Evolutionary conservation across 2,329 filamentous ascomycete genomes (phyloP), one percentile per base, ranked within the genome.

Genomic region (Teratosphaeria viscida): DNA sequence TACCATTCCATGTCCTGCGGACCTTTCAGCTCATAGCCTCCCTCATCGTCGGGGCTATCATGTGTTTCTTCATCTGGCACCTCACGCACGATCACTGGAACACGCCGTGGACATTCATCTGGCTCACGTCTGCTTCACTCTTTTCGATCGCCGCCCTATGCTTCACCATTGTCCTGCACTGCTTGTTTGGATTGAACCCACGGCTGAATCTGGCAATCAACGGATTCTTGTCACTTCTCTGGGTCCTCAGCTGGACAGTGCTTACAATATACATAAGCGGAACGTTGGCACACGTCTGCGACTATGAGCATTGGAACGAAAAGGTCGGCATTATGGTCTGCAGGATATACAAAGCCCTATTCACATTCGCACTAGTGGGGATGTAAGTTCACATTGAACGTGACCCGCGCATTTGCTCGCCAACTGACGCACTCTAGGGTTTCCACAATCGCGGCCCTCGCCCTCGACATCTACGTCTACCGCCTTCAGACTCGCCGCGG

Each of bases 81-180:
- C 75, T 85, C 26, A 75, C 75, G 23, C 73, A 75, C 53, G 79
- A 81, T 62, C 71, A 77, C 55, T 82, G 78, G 71, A 76, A 74
- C 54, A 72, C 82, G 3, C 83, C 83, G 0, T 85, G 81, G 78
- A 82, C 82, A 2, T 85, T 85, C 66, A 75, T 85, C 19, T 71
- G 84, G 61, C 77, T 84, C 57, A 73, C 81, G 52, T 65, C 77
- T 26, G 74, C 80, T 52, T 77, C 79, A 16, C 66, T 82, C 64
- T 74, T 84, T 54, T 81, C 81, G 12, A 68, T 84, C 60, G 61
- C 81, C 57, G 74, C 77, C 55, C 71, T 79, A 59, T 63, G 74
- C 60, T 63, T 78, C 57, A 84, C 81, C 0, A 77, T 78, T 54
- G 52, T 79, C 58, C 70, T 82, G 52, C 79, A 84, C 72, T 75